Conservation (phyloP, 2,329 filamentous ascomycete species). For the Colletotrichum godetiae region DNA sequence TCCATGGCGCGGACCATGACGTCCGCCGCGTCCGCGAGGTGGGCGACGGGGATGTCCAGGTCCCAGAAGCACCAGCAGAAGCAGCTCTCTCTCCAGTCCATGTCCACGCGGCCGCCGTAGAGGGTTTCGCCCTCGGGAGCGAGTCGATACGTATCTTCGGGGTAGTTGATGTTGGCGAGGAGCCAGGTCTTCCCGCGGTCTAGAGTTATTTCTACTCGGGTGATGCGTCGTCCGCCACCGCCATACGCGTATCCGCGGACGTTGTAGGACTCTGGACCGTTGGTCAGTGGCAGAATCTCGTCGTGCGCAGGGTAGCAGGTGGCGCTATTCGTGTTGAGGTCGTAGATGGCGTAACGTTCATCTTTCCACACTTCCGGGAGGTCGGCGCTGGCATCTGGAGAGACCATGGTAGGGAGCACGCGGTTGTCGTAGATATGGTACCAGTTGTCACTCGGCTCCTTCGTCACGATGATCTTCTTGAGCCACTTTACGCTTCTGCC, state of each 20-base stretch:
- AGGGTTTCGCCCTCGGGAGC: constrained; percentile 70
- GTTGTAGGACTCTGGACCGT: constrained; percentile 61
- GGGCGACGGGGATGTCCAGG: constrained; percentile 71
- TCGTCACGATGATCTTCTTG: constrained; percentile 82
- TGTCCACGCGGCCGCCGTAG: constrained; percentile 82
- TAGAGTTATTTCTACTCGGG: constrained; percentile 83
- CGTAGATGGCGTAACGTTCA: constrained; percentile 92
- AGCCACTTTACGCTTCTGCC: constrained; percentile 95
- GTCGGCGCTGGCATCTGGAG: constrained; percentile 81
- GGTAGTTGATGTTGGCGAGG: constrained; percentile 81
- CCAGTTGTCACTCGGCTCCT: constrained; percentile 88
- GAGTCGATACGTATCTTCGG: constrained; percentile 84
- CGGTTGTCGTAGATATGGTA: constrained; percentile 96
- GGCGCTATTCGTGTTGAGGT: constrained; percentile 88
- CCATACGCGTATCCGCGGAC: constrained; percentile 88
- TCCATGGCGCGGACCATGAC: constrained; percentile 91
- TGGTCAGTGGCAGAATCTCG: constrained; percentile 68
- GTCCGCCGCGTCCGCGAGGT: constrained; percentile 74
- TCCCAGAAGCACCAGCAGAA: constrained; percentile 98
- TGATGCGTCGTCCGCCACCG: constrained; percentile 86
- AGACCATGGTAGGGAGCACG: constrained; percentile 87
- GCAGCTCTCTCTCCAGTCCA: constrained; percentile 82
- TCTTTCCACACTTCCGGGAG: constrained; percentile 85
- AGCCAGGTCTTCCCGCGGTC: constrained; percentile 86
- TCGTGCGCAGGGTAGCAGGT: constrained; percentile 84